Conservation (phyloP, 1,284 basidiomycete genomes). For the Hypsizygus ulmarius region DNA sequence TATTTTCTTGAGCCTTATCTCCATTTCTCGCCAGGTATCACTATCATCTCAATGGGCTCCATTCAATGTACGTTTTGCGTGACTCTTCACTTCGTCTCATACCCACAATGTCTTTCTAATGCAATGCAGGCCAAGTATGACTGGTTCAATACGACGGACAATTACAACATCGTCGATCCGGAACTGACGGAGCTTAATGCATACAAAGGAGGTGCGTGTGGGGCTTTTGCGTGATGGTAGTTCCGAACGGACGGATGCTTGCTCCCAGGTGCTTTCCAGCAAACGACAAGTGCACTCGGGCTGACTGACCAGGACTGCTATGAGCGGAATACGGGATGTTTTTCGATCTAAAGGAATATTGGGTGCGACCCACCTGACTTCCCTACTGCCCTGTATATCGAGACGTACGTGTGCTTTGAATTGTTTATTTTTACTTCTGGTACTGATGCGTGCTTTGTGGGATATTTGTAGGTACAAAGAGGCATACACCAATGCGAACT, state of each 20-base stretch:
- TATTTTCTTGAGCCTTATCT: conserved; percentile 14
- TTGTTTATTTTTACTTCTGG: background rate
- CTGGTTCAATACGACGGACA: conserved; percentile 42
- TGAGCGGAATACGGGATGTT: conserved; percentile 45
- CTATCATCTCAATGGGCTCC: conserved; percentile 63
- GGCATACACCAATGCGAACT: conserved; percentile 50
- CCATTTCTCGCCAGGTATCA: conserved; percentile 41
- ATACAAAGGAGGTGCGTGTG: conserved; percentile 46
- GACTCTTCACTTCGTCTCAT: background rate
- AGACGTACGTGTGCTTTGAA: conserved; percentile 40
- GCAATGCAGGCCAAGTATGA: conserved; percentile 41
- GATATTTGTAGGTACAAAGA: conserved; percentile 38
- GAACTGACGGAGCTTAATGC: conserved; percentile 33
- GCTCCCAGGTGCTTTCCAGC: conserved; percentile 41
- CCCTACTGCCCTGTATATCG: conserved; percentile 74
- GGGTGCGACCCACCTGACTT: conserved; percentile 80
- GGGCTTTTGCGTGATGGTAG: background rate
- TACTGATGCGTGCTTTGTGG: conserved; percentile 1
- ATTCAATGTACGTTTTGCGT: conserved; percentile 32
- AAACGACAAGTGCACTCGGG: conserved; percentile 50
- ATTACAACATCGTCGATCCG: conserved; percentile 43
- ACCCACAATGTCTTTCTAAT: background rate
- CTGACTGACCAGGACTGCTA: conserved; percentile 51
- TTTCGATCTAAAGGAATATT: conserved; percentile 56
- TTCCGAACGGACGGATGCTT: background rate